These are phyloP conservation scores for Madurella fahalii DNA, from an alignment of 2,329 filamentous ascomycete species.

Conservation along the genomic window DNA sequence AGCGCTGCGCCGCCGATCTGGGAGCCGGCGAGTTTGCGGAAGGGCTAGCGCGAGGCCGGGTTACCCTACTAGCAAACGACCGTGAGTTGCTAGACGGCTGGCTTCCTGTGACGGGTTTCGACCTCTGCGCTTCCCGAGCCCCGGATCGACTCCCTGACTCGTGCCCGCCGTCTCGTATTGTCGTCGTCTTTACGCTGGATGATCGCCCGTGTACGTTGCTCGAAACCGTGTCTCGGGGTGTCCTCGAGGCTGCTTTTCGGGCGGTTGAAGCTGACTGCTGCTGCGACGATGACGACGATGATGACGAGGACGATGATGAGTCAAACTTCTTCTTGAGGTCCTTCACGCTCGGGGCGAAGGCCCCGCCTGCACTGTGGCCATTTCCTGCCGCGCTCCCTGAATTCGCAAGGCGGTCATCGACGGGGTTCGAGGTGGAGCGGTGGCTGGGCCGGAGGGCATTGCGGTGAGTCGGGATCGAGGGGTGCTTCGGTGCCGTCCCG, in stretches of 20 bases:
- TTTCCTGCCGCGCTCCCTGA: conserved; percentile 31
- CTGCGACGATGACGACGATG: no score
- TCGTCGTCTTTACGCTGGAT: conserved; percentile 34
- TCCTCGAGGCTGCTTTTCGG: conserved; percentile 34
- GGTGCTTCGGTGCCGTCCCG: conserved; percentile 46
- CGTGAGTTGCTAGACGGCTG: conserved; percentile 51
- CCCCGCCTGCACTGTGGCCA: conserved; percentile 25
- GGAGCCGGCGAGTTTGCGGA: conserved; percentile 36
- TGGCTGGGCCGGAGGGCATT: conserved; percentile 39
- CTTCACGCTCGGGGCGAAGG: conserved; percentile 64
- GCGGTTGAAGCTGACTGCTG: conserved; percentile 25
- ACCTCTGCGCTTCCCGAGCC: conserved; percentile 39
- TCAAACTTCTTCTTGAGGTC: conserved; percentile 78
- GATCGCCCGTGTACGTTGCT: conserved; percentile 33
- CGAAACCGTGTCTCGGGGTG: conserved; percentile 33
- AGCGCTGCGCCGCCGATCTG: conserved; percentile 42
- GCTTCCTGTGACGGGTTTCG: conserved; percentile 47
- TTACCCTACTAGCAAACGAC: conserved; percentile 58
- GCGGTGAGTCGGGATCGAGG: conserved; percentile 35
- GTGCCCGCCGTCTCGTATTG: conserved; percentile 31
- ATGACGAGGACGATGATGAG: conserved; percentile 39
- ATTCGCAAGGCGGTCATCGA: conserved; percentile 41
- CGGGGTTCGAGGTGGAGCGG: conserved; percentile 55
- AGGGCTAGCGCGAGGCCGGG: conserved; percentile 44
- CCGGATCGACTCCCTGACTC: conserved; percentile 29